A percentile compares a stretch with the other conserved stretches of the same genome.
Evolutionary conservation across 2,329 filamentous ascomycete species (phyloP).

Genomic region (Paecilomyces niveus): DNA sequence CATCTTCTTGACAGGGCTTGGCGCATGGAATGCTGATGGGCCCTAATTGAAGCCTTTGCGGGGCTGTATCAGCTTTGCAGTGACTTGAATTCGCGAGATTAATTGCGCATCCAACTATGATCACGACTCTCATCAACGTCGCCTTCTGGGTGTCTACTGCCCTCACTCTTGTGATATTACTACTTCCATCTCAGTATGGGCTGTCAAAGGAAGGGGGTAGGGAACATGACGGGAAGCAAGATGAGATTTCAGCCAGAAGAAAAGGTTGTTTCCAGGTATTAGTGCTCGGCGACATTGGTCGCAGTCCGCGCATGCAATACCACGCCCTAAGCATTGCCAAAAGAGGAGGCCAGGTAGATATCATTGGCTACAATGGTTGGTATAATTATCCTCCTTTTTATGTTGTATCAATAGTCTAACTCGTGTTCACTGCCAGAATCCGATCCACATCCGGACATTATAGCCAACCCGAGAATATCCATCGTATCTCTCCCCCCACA

Average conservation of each 20-base stretch:
- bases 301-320: slow-evolving; percentile 97
- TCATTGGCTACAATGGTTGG: slow-evolving; percentile 81
- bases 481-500: slow-evolving; percentile 64
- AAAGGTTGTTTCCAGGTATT: slow-evolving; percentile 60
- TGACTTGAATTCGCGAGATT: neutral
- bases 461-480: slow-evolving; percentile 59
- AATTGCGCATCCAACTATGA: slow-evolving; percentile 22
- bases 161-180: slow-evolving; percentile 45
- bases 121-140: slow-evolving; percentile 27
- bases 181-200: slow-evolving; percentile 47
- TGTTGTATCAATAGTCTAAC: slow-evolving; percentile 3
- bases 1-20: neutral
- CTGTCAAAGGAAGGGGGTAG: slow-evolving; percentile 17
- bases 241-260: slow-evolving; percentile 11
- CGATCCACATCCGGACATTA: slow-evolving; percentile 69
- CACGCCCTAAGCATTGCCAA: slow-evolving; percentile 88
- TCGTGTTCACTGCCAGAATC: slow-evolving; percentile 53
- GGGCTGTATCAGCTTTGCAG: neutral
- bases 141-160: slow-evolving; percentile 40
- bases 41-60: neutral
- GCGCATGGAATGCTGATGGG: neutral
- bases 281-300: slow-evolving; percentile 89
- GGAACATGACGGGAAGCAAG: slow-evolving; percentile 13
- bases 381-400: neutral
- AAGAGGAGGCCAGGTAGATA: slow-evolving; percentile 69